A percentile compares a stretch with the other conserved stretches of the same genome.
Conservation (phyloP, 2,329 filamentous ascomycete genomes). For the Huntiella bhutanensis region DNA sequence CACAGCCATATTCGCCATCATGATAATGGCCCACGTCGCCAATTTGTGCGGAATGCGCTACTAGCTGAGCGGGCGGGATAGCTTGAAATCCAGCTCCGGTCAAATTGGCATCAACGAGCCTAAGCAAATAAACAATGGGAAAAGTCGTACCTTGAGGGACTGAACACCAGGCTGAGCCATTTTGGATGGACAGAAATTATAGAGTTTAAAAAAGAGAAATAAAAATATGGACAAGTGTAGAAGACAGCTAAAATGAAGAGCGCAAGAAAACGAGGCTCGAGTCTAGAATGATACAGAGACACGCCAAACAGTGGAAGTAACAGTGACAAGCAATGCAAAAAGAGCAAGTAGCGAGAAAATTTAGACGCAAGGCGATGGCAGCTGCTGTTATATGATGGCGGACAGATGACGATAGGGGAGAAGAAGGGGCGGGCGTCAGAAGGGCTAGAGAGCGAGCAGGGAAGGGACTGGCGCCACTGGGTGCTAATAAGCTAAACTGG, state of each 20-base stretch:
- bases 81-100: no score
- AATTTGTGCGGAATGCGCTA: no score
- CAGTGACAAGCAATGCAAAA: not conserved
- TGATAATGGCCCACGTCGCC: no score
- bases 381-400: not conserved
- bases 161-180: slow-evolving; percentile 75
- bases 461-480: not conserved
- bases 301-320: no score
- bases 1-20: no score
- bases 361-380: not conserved
- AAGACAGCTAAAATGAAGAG: not conserved
- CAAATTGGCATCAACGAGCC: no score
- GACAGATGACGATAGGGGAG: not conserved
- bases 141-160: slow-evolving; percentile 59
- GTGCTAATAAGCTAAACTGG: not conserved
- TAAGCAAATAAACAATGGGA: not conserved
- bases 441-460: slow-evolving; percentile 1
- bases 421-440: slow-evolving; percentile 8
- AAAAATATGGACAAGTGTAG: not conserved
- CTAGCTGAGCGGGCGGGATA: no score
- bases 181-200: slow-evolving; percentile 22
- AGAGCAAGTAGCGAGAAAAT: not conserved
- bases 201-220: not conserved
- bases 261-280: not conserved
- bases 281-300: no score